These are phyloP conservation scores for Sutorius eximius DNA, from an alignment of 1,284 basidiomycete species.

Conservation along the genomic window DNA sequence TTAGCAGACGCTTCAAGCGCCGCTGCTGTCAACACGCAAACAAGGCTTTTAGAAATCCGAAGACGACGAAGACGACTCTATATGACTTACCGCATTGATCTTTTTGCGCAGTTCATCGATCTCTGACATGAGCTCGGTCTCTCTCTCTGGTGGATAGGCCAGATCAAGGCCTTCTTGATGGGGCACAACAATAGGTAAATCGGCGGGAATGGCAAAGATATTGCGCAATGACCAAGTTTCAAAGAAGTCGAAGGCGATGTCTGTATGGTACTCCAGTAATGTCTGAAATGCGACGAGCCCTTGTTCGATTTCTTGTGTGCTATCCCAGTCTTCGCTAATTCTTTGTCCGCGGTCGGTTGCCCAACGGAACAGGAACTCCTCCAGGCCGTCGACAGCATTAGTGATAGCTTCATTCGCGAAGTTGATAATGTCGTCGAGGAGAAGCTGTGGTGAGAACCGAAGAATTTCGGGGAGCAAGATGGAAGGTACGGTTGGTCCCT, in stretches of 20 bases:
- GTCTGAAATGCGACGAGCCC: conserved; percentile 77
- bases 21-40: conserved; percentile 51
- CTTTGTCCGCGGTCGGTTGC: conserved; percentile 53
- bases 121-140: conserved; percentile 60
- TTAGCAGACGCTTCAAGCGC: conserved; percentile 53
- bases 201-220: conserved; percentile 67
- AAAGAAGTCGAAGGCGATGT: conserved; percentile 78
- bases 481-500: conserved; percentile 40
- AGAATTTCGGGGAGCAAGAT: conserved; percentile 64
- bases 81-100: conserved; percentile 57
- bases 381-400: conserved; percentile 71
- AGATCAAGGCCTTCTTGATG: conserved; percentile 64
- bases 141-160: conserved; percentile 47
- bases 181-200: conserved; percentile 65
- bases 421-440: conserved; percentile 70
- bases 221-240: conserved; percentile 78
- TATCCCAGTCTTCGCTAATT: conserved; percentile 49
- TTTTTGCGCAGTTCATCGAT: conserved; percentile 56
- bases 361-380: conserved; percentile 71
- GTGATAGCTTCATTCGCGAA: conserved; percentile 66
- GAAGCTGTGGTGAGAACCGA: conserved; percentile 65
- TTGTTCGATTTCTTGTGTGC: conserved; percentile 67
- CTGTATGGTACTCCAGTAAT: conserved; percentile 72
- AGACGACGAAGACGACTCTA: not conserved
- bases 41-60: conserved; percentile 1